These are phyloP conservation scores for Fomitopsis betulina DNA, from an alignment of 1,284 basidiomycete genomes.

Conservation along the genomic window DNA sequence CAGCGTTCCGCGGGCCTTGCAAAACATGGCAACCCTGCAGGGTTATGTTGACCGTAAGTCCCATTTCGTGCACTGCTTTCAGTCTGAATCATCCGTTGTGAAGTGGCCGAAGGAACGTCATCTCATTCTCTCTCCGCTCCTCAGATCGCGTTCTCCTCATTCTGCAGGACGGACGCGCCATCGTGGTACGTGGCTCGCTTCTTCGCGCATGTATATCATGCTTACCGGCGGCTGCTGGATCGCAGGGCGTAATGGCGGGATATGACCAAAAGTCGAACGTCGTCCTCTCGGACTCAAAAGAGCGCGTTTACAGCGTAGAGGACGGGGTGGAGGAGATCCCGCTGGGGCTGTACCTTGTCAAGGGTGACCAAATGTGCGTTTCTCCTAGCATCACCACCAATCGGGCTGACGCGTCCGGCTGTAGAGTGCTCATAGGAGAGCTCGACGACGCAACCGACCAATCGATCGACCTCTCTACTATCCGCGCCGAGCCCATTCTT, in stretches of 20 bases:
- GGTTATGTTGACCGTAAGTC: slow-evolving; percentile 79
- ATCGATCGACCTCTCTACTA: slow-evolving; percentile 71
- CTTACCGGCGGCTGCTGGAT: background rate
- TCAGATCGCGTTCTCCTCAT: slow-evolving; percentile 82
- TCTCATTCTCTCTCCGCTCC: slow-evolving; percentile 4
- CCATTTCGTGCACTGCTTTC: background rate
- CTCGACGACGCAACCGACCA: slow-evolving; percentile 84
- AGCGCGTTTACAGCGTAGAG: slow-evolving; percentile 86
- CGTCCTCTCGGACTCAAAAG: slow-evolving; percentile 86
- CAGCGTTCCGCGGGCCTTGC: background rate
- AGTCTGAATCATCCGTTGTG: slow-evolving; percentile 1
- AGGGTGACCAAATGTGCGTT: slow-evolving; percentile 94
- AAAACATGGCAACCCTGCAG: slow-evolving; percentile 73
- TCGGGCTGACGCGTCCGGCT: slow-evolving; percentile 1
- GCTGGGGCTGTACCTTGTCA: slow-evolving; percentile 94
- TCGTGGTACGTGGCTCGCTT: slow-evolving; percentile 53
- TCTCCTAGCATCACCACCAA: background rate
- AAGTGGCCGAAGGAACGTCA: background rate
- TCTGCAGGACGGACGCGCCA: slow-evolving; percentile 87
- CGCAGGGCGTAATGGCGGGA: slow-evolving; percentile 82
- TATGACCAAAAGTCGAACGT: slow-evolving; percentile 93
- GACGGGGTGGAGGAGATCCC: slow-evolving; percentile 93
- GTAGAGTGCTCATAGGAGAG: slow-evolving; percentile 86
- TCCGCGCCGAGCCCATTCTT: slow-evolving; percentile 86
- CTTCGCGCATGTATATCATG: background rate